Evolutionary conservation across 1,284 basidiomycete genomes (phyloP).

Genomic region (Laetiporus sulphureus): DNA sequence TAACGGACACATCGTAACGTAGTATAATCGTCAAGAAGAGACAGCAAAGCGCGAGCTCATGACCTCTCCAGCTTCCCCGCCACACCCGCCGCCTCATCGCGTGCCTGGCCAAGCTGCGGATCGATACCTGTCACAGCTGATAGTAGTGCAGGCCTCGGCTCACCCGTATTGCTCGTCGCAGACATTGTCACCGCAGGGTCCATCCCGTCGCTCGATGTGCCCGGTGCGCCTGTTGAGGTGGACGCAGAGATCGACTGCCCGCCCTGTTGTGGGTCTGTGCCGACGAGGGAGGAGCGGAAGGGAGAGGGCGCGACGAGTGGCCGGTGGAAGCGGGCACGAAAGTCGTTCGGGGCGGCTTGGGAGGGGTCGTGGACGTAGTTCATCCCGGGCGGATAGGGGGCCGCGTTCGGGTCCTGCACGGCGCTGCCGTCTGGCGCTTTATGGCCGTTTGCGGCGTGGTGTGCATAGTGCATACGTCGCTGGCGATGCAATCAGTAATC

Average conservation of each 20-base stretch:
- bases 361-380: conserved; percentile 21
- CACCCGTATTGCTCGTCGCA: conserved; percentile 17
- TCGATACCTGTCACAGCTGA: conserved; percentile 19
- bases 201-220: conserved; percentile 31
- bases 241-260: conserved; percentile 21
- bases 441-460: conserved; percentile 38
- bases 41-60: conserved; percentile 1
- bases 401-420: conserved; percentile 23
- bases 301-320: conserved; percentile 59
- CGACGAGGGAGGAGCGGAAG: conserved; percentile 37
- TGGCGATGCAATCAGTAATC: conserved; percentile 20
- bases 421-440: conserved; percentile 26
- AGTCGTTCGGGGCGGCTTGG: conserved; percentile 43
- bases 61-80: conserved; percentile 23
- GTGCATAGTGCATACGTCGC: conserved; percentile 61
- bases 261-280: conserved; percentile 15
- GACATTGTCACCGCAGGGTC: conserved; percentile 37
- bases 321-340: conserved; percentile 65
- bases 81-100: conserved; percentile 31
- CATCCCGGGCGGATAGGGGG: conserved; percentile 24
- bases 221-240: conserved; percentile 28
- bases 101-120: conserved; percentile 29
- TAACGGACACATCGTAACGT: not conserved
- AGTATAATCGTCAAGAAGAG: conserved; percentile 1
- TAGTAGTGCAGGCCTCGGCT: conserved; percentile 7